A percentile compares a stretch with the other conserved stretches of the same genome.
These are phyloP conservation scores for Astrothelium macrocarpum DNA, from an alignment of 495 filamentous ascomycete genomes.

Conservation along the genomic window DNA sequence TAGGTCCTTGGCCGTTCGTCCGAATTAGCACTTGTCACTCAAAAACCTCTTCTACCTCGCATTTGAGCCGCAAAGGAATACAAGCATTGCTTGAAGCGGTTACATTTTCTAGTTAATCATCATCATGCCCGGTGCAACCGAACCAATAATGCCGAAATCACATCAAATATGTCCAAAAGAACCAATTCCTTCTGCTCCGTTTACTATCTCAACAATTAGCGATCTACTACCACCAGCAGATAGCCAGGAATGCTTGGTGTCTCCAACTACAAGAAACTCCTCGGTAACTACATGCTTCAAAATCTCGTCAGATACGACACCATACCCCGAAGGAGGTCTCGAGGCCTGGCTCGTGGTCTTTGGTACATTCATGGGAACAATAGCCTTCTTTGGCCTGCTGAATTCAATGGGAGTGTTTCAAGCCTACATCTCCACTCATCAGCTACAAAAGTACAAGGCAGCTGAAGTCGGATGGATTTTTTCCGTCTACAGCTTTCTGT, in stretches of 20 bases:
- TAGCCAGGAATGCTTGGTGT: neutral
- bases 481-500: slow-evolving; percentile 33
- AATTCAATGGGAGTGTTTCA: slow-evolving; percentile 35
- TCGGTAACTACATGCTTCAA: neutral
- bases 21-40: too few species aligned
- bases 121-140: neutral
- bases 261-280: neutral
- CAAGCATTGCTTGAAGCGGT: neutral
- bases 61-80: too few species aligned
- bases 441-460: slow-evolving; percentile 29
- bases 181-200: neutral
- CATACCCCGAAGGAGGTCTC: slow-evolving; percentile 35
- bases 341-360: slow-evolving; percentile 35
- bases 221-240: neutral
- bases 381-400: slow-evolving; percentile 32
- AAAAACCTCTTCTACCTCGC: too few species aligned
- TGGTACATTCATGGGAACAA: slow-evolving; percentile 30
- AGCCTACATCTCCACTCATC: slow-evolving; percentile 28
- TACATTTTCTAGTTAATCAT: neutral
- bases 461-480: slow-evolving; percentile 37
- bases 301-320: slow-evolving; percentile 14
- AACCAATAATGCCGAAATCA: neutral
- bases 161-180: neutral
- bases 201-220: neutral
- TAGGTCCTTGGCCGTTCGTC: too few species aligned